Percentiles rank a stretch among this genome's conserved stretches.
phyloP scores from a whole-genome alignment of 805 yeast species.

The Zygotorulaspora danielsina region DNA sequence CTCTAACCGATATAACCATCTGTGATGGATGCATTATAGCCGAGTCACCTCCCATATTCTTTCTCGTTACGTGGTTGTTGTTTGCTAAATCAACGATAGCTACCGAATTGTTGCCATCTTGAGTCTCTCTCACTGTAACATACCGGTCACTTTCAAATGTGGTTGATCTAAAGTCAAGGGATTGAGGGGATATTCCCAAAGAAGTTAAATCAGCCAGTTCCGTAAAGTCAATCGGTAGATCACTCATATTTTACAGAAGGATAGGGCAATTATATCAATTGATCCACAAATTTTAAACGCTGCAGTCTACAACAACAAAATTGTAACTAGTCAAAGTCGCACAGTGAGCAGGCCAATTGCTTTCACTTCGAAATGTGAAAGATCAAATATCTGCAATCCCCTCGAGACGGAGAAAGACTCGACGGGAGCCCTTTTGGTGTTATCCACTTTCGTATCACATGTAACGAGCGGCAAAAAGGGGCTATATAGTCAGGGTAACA shows the following conservation, averaged over 20 bases:
- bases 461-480: slow-evolving; percentile 7
- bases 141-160: slow-evolving; percentile 91
- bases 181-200: slow-evolving; percentile 77
- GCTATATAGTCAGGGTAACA: neutral
- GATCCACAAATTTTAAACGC: neutral
- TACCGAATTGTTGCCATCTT: slow-evolving; percentile 72
- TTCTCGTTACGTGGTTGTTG: slow-evolving; percentile 75
- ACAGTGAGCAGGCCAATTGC: no score
- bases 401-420: no score
- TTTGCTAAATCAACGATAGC: slow-evolving; percentile 84
- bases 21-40: slow-evolving; percentile 94
- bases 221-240: slow-evolving; percentile 94
- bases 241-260: slow-evolving; percentile 39
- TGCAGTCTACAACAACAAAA: no score
- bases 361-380: no score
- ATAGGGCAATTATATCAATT: slow-evolving; percentile 1
- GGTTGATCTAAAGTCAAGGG: slow-evolving; percentile 88
- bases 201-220: slow-evolving; percentile 86
- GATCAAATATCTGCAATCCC: slow-evolving; percentile 1
- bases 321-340: no score
- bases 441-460: no score
- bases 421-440: no score
- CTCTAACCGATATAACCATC: slow-evolving; percentile 87
- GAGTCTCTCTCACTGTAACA: slow-evolving; percentile 72
- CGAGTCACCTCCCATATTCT: slow-evolving; percentile 94